Evolutionary conservation across 106 monocot species (phyloP), one percentile per base, ranked within the genome.

Genomic region (Acorus calamus): DNA sequence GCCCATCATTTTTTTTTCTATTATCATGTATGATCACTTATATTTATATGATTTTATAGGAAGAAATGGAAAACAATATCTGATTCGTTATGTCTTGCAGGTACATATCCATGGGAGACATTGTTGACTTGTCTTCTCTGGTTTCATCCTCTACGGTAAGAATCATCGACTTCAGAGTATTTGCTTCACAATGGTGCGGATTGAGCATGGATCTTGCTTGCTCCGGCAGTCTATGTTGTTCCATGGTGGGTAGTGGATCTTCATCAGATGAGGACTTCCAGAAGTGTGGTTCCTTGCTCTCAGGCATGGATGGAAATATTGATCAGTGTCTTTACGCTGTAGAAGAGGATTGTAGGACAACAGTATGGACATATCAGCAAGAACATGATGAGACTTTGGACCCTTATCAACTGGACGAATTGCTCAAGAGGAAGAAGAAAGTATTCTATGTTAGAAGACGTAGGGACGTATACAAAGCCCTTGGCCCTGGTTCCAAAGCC

Each of bases 331-430:
- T 81, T 5, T 82, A 79, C 69, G 69, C 80, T 49, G 75, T 98
- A 59, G 68, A 98, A 74, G 98, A 91, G 46, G 98, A 98, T 52
- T 98, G 98, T 62, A 83, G 98, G 61, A 98, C 91, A 46, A 88
- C 88, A 28, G 90, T 98, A 7, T 98, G 98, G 91, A 92, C 85
- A 52, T 98, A 92, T 66, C 78, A 79, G 48, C 83, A 88, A 72
- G 69, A 86, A 5, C 53, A 71, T 73, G 87, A 92, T 64, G 82
- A 73, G 2, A 71, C 12, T 3, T 64, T 92, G 56, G 98, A 98
- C 44, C 47, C 53, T 11, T 98, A 85, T 69, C 98, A 98, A 67
- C 85, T 77, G 42, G 81, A 79, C 50, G 49, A 81, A 53, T 81
- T 83, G 65, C 66, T 98, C 50, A 69, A 65, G 63, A 79, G 59